phyloP scores from a whole-genome alignment of 2,329 filamentous ascomycete genomes.

The Epicoccum nigrum region DNA sequence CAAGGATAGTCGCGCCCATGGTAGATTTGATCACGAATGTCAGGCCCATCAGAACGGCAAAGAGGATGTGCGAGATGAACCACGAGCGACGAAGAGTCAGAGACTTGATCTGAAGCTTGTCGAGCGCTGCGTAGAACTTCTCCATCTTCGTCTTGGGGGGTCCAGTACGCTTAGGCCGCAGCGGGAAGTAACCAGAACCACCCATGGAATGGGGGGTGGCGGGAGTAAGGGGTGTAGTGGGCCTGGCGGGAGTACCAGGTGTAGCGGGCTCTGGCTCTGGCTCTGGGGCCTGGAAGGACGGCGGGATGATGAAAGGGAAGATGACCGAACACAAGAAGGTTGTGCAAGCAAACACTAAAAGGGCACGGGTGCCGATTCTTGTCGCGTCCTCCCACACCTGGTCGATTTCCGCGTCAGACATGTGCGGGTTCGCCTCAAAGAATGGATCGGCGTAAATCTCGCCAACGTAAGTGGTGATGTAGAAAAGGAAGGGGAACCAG shows the following conservation, averaged over 20 bases:
- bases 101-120: conserved; percentile 74
- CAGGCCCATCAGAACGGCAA: conserved; percentile 78
- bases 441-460: conserved; percentile 89
- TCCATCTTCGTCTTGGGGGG: conserved; percentile 30
- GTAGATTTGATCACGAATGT: conserved; percentile 79
- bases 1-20: conserved; percentile 73
- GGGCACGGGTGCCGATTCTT: conserved; percentile 83
- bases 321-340: conserved; percentile 82
- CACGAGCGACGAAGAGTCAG: conserved; percentile 88
- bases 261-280: conserved; percentile 13
- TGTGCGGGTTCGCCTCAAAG: conserved; percentile 76
- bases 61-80: conserved; percentile 84
- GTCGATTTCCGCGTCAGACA: conserved; percentile 78
- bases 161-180: conserved; percentile 29
- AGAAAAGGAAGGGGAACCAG: conserved; percentile 95
- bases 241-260: conserved; percentile 47
- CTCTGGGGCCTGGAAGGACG: conserved; percentile 67
- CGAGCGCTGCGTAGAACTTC: conserved; percentile 52
- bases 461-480: conserved; percentile 91
- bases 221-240: conserved; percentile 47
- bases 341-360: conserved; percentile 85
- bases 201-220: conserved; percentile 41
- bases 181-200: conserved; percentile 43
- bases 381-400: conserved; percentile 83
- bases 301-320: conserved; percentile 83